These are phyloP conservation scores for Suhomyces sp. DNA, from an alignment of 805 yeast genomes.

Conservation along the genomic window DNA sequence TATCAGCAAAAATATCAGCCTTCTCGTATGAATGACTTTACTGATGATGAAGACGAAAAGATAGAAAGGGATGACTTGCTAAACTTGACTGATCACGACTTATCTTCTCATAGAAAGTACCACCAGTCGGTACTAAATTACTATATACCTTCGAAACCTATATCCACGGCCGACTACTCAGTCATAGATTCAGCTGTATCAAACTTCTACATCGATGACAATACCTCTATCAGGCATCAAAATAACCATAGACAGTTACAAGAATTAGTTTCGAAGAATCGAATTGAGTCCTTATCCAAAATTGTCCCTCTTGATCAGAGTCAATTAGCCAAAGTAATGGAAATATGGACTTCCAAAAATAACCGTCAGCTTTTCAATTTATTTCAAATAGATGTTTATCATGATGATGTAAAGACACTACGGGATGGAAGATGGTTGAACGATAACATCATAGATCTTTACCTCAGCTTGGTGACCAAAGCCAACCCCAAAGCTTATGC, in stretches of 20 bases:
- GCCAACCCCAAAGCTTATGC: constrained; percentile 49
- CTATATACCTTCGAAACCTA: constrained; percentile 18
- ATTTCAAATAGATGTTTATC: constrained; percentile 56
- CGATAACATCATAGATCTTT: constrained; percentile 86
- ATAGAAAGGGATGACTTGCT: constrained; percentile 1
- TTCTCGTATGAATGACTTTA: constrained; percentile 13
- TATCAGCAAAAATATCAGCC: constrained; percentile 33
- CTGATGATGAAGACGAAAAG: background rate
- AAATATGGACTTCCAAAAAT: constrained; percentile 26
- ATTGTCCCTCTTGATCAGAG: constrained; percentile 22
- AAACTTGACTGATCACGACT: constrained; percentile 1
- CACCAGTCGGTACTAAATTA: constrained; percentile 10
- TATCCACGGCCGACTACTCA: constrained; percentile 28
- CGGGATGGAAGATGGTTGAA: constrained; percentile 79
- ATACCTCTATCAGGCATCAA: constrained; percentile 7
- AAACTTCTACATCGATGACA: constrained; percentile 9
- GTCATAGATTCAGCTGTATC: constrained; percentile 22
- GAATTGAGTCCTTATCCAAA: constrained; percentile 4
- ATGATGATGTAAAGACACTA: constrained; percentile 69
- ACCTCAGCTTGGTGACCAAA: constrained; percentile 53
- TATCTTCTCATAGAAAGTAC: constrained; percentile 23
- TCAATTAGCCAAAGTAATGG: constrained; percentile 33
- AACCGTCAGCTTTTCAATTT: constrained; percentile 28
- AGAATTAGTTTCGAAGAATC: constrained; percentile 3
- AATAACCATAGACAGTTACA: constrained; percentile 11